Evolutionary conservation across 176 grass and related monocot genomes (phyloP).

Genomic region (Rhipidocladum racemiflorum): DNA sequence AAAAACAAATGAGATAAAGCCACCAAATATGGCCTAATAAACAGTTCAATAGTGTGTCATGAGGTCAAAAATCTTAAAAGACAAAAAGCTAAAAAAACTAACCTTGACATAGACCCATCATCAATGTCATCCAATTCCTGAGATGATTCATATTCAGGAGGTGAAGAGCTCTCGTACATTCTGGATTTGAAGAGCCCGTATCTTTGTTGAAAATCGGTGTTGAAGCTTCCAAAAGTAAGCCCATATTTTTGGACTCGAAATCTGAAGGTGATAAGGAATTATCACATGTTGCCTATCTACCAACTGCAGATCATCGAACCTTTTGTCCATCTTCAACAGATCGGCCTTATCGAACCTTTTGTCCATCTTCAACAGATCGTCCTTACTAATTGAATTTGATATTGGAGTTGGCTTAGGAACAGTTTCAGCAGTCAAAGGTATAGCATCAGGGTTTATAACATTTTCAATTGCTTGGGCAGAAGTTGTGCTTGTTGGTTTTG

Average conservation of each 20-base stretch:
- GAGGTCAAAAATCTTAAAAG: background rate
- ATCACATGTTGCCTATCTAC: constrained; percentile 67
- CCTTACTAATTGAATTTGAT: constrained; percentile 35
- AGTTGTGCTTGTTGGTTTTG: constrained; percentile 57
- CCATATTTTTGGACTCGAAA: constrained; percentile 72
- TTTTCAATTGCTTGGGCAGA: constrained; percentile 33
- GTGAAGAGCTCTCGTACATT: constrained; percentile 33
- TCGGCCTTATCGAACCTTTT: too few species aligned
- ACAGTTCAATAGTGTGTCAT: too few species aligned
- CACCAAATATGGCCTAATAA: too few species aligned
- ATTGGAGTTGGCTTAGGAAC: constrained; percentile 36
- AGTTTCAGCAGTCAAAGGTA: constrained; percentile 35
- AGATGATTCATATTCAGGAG: constrained; percentile 40
- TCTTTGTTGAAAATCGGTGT: constrained; percentile 47
- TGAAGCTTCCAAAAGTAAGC: constrained; percentile 84
- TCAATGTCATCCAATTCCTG: constrained; percentile 31
- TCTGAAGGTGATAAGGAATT: constrained; percentile 83
- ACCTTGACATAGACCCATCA: constrained; percentile 50
- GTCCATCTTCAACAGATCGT: constrained; percentile 33
- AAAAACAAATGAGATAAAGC: too few species aligned
- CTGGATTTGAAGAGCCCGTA: constrained; percentile 27
- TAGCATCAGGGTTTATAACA: constrained; percentile 25
- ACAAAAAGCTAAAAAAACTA: constrained; percentile 16
- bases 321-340: too few species aligned
- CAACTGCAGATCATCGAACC: constrained; percentile 36